Conservation (phyloP, 176 grass and related monocot genomes). For the Chrysopogon serrulatus region DNA sequence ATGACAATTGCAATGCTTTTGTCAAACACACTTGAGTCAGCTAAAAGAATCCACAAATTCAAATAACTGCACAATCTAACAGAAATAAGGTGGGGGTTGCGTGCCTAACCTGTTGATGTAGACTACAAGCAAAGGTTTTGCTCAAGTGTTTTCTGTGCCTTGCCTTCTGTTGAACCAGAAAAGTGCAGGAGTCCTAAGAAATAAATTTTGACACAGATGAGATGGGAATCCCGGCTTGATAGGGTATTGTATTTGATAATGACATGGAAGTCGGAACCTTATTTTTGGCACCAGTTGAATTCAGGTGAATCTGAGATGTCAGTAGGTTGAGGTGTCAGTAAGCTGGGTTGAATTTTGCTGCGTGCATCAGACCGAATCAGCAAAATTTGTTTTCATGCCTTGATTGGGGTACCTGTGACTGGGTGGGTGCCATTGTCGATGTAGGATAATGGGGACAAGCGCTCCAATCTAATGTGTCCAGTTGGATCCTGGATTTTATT, state of each 20-base stretch:
- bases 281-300: neutral
- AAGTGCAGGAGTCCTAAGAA: conserved; percentile 19
- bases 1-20: conserved; percentile 97
- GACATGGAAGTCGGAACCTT: neutral
- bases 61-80: conserved; percentile 38
- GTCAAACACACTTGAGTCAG: conserved; percentile 83
- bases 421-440: conserved; percentile 12
- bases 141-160: conserved; percentile 9
- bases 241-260: conserved; percentile 15
- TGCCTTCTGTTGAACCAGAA: conserved; percentile 25
- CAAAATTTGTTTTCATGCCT: conserved; percentile 13
- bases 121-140: conserved; percentile 9
- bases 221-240: neutral
- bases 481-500: conserved; percentile 44
- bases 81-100: neutral
- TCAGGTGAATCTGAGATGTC: conserved; percentile 12
- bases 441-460: conserved; percentile 25
- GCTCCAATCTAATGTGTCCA: conserved; percentile 36
- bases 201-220: conserved; percentile 35
- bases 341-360: neutral
- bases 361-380: neutral
- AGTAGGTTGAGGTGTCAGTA: neutral
- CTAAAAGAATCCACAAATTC: conserved; percentile 78
- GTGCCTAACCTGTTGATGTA: conserved; percentile 22
- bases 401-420: conserved; percentile 13